Percentiles rank a stretch among this genome's conserved stretches.
Conservation (phyloP, 495 filamentous ascomycete genomes). For the Mycothermus thermophilus region DNA sequence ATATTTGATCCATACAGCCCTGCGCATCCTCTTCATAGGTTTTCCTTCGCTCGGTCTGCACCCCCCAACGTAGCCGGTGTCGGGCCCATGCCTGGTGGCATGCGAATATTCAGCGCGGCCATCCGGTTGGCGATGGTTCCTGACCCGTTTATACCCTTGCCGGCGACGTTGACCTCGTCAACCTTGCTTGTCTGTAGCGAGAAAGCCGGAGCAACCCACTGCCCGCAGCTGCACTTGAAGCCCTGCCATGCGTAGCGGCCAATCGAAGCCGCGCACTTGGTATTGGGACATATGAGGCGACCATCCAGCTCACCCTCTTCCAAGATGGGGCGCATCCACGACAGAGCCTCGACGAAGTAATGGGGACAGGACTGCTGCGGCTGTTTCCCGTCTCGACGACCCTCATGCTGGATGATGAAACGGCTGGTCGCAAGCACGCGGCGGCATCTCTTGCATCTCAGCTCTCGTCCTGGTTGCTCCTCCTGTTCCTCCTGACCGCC, state of each 20-base stretch:
- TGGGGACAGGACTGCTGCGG: slow-evolving; percentile 50
- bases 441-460: slow-evolving; percentile 55
- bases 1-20: too few species aligned
- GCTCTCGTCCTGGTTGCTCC: too few species aligned
- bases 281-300: slow-evolving; percentile 66
- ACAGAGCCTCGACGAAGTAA: slow-evolving; percentile 76
- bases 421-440: slow-evolving; percentile 30
- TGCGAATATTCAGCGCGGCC: slow-evolving; percentile 19
- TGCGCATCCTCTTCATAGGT: slow-evolving; percentile 13
- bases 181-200: slow-evolving; percentile 67
- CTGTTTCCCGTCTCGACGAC: slow-evolving; percentile 7
- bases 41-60: too few species aligned
- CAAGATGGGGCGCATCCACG: slow-evolving; percentile 81
- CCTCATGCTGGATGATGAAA: slow-evolving; percentile 29
- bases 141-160: slow-evolving; percentile 5
- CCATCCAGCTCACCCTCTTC: slow-evolving; percentile 66
- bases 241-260: slow-evolving; percentile 95
- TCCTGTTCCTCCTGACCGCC: slow-evolving; percentile 26
- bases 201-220: slow-evolving; percentile 87
- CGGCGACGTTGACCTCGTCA: slow-evolving; percentile 44
- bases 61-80: too few species aligned
- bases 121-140: slow-evolving; percentile 8
- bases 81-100: slow-evolving; percentile 24
- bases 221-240: slow-evolving; percentile 77
- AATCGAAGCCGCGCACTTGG: slow-evolving; percentile 61